Base-by-base conservation (phyloP, 73 alveolate species). In the Stentor roeselii region DNA sequence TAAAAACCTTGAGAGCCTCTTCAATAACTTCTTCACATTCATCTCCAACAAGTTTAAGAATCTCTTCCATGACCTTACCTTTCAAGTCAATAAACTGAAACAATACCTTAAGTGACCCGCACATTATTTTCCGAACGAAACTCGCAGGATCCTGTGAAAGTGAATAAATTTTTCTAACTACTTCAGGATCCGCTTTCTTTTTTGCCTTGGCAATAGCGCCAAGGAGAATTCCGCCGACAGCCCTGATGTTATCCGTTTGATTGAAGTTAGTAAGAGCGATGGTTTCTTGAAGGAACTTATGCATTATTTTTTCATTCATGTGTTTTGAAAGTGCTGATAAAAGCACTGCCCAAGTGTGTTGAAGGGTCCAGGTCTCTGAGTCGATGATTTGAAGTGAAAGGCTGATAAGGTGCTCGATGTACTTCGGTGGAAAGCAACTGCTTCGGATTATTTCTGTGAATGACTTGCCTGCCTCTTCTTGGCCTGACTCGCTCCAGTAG, bases 401-500 rank as follows among this genome's bases (percentile, higher is more conserved):
- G 80, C 27, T 67, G 27, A 67, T 36, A 15, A 67, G 42, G 80
- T 67, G 80, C 34, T 67, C 80, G 11, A 14, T 2, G 80, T 67
- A 67, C 27, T 67, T 32, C 21, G 11, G 37, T 30, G 80, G 80
- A 2, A 67, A 32, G 27, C 37, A 32, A 32, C 34, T 21, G 27
- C 34, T 67, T 67, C 34, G 42, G 14, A 67, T 15, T 15, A 67
- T 40, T 32, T 67, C 27, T 1, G 37, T 67, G 14, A 67, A 67
- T 30, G 80, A 36, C 34, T 67, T 67, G 27, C 80, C 80, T 21
- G 80, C 80, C 2, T 67, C 80, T 67, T 67, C 80, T 34, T 67
- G 80, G 2, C 80, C 80, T 21, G 80, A 67, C 37, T 67, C 80
- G 34, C 34, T 67, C 80, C 80, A 67, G 42, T 67, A 67, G 21